Conservation (phyloP, 2,329 filamentous ascomycete genomes). For the Penicillium digitatum region DNA sequence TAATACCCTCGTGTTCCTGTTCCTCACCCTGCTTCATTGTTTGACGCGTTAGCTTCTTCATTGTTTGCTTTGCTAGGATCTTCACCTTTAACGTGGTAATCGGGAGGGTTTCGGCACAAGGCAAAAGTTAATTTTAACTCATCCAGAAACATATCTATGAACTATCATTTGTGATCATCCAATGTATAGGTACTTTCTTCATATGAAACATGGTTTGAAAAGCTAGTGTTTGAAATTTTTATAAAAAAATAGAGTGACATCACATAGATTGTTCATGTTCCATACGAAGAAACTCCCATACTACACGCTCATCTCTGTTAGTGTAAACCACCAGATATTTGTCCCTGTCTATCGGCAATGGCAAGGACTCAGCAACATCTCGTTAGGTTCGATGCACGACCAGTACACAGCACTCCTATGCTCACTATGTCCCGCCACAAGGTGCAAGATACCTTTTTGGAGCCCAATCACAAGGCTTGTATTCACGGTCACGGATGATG, state of each 20-base stretch:
- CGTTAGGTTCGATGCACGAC: background rate
- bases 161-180: background rate
- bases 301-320: background rate
- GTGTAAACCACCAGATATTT: rapidly evolving
- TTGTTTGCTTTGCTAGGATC: background rate
- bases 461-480: background rate
- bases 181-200: background rate
- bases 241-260: background rate
- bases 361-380: background rate
- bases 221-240: background rate
- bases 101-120: background rate
- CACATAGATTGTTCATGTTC: background rate
- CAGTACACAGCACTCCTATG: background rate
- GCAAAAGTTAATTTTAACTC: conserved; percentile 1
- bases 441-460: background rate
- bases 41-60: background rate
- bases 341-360: background rate
- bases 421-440: background rate
- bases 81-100: background rate
- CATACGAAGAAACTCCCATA: background rate
- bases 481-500: background rate
- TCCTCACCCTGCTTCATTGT: background rate
- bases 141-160: background rate
- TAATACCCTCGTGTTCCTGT: conserved; percentile 5
- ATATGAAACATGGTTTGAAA: background rate